Base-by-base conservation (phyloP, 257 asterid genomes). In the Nicotiana tabacum region DNA sequence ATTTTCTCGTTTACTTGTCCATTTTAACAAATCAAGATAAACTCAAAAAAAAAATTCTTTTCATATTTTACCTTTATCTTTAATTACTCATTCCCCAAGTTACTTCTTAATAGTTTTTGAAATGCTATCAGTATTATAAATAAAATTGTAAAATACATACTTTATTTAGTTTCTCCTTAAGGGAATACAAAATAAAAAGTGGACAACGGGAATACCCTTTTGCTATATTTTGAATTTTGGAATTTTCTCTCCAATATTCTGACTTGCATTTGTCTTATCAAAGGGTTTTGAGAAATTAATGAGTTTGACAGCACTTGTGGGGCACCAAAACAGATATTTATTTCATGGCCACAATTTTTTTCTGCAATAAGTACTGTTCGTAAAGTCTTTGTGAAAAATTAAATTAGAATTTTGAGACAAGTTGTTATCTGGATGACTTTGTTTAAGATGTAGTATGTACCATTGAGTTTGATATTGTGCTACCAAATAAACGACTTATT, bases 231-330 rank as follows among this genome's bases (percentile, higher is more conserved):
- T 39, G 13, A 4, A 82, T 84, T 70, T 67, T 66, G 85, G 87
- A 88, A 21, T 21, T 21, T 39, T 58, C 83, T 80, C 67, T 83
- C 78, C 78, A 77, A 80, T 85, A 84, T 69, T 84, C 82, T 70
- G 89, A 84, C 76, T 83, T 88, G 88, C 83, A 68, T 48, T 78
- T 81, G 95, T 89, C 88, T 87, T 78, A 81, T 90, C 87, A 46
- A 24, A 82, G 80, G 79, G 60, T 55, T 77, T 78, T 89, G 82
- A 77, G 68, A 82, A 88, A 86, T 87, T 87, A 88, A 92, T 90
- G 92, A 87, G 85, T 70, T 88, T 86, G 97, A 93, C 98, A 93
- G 95, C 94, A 92, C 76, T 90, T 89, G 95, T 90, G 95, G 97
- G 96, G 80, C 83, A 82, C 32, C 64, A 64, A 72, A 89, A 90